These are phyloP conservation scores for Escovopsis weberi DNA, from an alignment of 2,329 filamentous ascomycete species.

Conservation along the genomic window DNA sequence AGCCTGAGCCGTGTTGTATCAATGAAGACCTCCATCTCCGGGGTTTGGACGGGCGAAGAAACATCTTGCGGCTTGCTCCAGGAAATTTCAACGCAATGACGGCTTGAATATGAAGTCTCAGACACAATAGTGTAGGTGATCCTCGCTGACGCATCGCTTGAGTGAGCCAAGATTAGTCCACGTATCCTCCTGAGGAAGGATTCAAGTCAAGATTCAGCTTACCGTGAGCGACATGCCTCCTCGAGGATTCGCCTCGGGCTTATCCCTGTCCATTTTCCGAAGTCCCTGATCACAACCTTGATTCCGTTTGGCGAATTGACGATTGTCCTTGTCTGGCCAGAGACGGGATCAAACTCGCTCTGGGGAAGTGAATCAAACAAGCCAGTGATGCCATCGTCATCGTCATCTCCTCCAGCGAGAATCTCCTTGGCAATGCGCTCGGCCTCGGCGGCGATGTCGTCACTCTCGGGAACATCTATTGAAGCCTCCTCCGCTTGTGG, in stretches of 20 bases:
- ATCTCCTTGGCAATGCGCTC: slow-evolving; percentile 44
- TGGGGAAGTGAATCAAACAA: slow-evolving; percentile 48
- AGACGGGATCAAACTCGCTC: slow-evolving; percentile 41
- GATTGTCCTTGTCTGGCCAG: slow-evolving; percentile 43
- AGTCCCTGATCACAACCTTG: slow-evolving; percentile 57
- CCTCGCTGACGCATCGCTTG: slow-evolving; percentile 54
- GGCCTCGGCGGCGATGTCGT: slow-evolving; percentile 40
- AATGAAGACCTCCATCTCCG: slow-evolving; percentile 29
- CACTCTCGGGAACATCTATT: neutral
- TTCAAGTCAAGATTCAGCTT: slow-evolving; percentile 8
- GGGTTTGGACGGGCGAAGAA: slow-evolving; percentile 18
- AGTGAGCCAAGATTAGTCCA: slow-evolving; percentile 5
- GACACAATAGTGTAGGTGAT: slow-evolving; percentile 58
- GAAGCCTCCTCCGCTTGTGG: slow-evolving; percentile 19
- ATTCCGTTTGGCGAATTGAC: slow-evolving; percentile 36
- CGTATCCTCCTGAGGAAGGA: neutral
- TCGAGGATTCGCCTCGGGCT: slow-evolving; percentile 65
- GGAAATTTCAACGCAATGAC: slow-evolving; percentile 56
- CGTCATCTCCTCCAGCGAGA: slow-evolving; percentile 37
- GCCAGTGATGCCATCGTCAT: slow-evolving; percentile 35
- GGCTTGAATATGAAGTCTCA: slow-evolving; percentile 57
- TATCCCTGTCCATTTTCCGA: slow-evolving; percentile 69
- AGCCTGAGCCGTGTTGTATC: slow-evolving; percentile 44
- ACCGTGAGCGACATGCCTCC: slow-evolving; percentile 76
- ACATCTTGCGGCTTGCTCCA: slow-evolving; percentile 64